These are phyloP conservation scores for Kodamaea ohmeri DNA, from an alignment of 1,139 yeast species.

Conservation along the genomic window DNA sequence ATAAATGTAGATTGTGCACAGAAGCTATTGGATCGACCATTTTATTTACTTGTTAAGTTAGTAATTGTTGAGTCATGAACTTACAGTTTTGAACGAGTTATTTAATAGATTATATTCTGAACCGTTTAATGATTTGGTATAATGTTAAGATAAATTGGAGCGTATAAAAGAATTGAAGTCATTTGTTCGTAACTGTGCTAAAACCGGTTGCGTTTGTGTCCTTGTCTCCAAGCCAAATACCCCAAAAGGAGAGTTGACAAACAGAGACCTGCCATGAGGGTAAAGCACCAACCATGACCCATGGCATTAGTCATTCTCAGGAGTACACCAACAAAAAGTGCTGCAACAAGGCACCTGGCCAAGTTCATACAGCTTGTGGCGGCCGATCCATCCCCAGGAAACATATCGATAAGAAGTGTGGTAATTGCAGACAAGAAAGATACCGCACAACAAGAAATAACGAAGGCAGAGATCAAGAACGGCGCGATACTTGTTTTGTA, in stretches of 20 bases:
- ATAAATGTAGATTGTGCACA: too few relatives aligned
- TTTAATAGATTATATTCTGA: too few relatives aligned
- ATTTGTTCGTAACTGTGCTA: not conserved
- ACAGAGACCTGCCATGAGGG: conserved; percentile 21
- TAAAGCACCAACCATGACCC: conserved; percentile 25
- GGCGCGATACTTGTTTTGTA: conserved; percentile 48
- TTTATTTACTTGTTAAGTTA: too few relatives aligned
- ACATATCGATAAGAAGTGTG: conserved; percentile 31
- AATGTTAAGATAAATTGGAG: too few relatives aligned
- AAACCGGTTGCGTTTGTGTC: not conserved
- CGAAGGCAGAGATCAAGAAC: conserved; percentile 53
- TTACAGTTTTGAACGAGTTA: too few relatives aligned
- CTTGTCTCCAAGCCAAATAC: conserved; percentile 6
- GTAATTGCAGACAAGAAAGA: conserved; percentile 25
- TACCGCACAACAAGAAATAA: conserved; percentile 47
- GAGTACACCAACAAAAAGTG: conserved; percentile 23
- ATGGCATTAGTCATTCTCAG: conserved; percentile 20
- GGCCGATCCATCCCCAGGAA: conserved; percentile 29
- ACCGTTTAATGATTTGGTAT: too few relatives aligned
- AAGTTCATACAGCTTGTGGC: conserved; percentile 33
- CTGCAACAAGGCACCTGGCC: conserved; percentile 25
- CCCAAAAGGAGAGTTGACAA: conserved; percentile 9
- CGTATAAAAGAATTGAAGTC: conserved; percentile 4
- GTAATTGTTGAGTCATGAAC: too few relatives aligned
- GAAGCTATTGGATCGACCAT: too few relatives aligned